Evolutionary conservation across 768 basidiomycete genomes (phyloP).

Genomic region (Auriscalpium vulgare): DNA sequence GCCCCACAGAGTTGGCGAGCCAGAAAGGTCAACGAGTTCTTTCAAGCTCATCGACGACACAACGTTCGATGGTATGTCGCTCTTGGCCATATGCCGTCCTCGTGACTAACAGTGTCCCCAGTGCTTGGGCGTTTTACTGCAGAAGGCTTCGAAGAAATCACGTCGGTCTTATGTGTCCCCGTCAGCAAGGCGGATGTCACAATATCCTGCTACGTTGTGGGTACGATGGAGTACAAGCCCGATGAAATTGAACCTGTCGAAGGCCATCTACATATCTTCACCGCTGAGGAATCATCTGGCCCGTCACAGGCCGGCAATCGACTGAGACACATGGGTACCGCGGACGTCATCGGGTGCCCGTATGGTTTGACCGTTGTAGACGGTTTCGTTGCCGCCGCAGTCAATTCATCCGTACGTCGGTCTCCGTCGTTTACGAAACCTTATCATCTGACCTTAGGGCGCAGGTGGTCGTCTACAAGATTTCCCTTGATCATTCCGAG

Average conservation of each 20-base stretch:
- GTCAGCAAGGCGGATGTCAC: slow-evolving; percentile 21
- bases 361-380: slow-evolving; percentile 48
- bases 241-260: slow-evolving; percentile 27
- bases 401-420: slow-evolving; percentile 65
- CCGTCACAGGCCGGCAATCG: slow-evolving; percentile 16
- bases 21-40: slow-evolving; percentile 38
- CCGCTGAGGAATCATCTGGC: slow-evolving; percentile 21
- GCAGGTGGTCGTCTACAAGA: slow-evolving; percentile 28
- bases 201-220: slow-evolving; percentile 29
- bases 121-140: slow-evolving; percentile 43
- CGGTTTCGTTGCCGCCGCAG: slow-evolving; percentile 53
- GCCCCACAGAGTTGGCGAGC: slow-evolving; percentile 47
- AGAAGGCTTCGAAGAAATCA: slow-evolving; percentile 53
- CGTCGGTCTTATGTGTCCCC: slow-evolving; percentile 34
- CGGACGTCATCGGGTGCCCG: slow-evolving; percentile 54
- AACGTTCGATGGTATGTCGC: slow-evolving; percentile 41
- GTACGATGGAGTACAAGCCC: slow-evolving; percentile 26
- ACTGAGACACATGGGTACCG: slow-evolving; percentile 31
- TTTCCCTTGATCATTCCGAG: slow-evolving; percentile 37
- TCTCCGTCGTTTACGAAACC: neutral
- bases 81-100: neutral
- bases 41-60: slow-evolving; percentile 63
- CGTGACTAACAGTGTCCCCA: slow-evolving; percentile 6
- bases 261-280: slow-evolving; percentile 58
- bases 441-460: neutral